Conservation (phyloP, 495 filamentous ascomycete genomes). For the Penicillium arizonense region DNA sequence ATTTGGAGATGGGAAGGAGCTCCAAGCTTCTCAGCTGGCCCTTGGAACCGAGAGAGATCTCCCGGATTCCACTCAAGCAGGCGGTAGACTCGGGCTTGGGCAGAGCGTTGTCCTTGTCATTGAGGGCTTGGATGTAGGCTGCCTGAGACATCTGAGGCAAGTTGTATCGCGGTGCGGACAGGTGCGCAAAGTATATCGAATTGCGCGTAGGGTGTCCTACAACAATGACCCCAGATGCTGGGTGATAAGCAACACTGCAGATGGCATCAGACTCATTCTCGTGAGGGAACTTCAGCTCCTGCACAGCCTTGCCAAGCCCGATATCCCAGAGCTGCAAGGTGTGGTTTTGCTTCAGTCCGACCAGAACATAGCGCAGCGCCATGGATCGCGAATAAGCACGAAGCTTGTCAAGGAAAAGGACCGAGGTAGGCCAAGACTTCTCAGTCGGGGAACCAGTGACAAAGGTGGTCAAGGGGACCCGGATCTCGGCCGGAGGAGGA, state of each 20-base stretch:
- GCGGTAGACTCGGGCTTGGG: slow-evolving; percentile 89
- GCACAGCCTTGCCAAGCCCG: slow-evolving; percentile 87
- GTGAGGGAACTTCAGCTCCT: slow-evolving; percentile 95
- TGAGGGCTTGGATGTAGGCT: slow-evolving; percentile 73
- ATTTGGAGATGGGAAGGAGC: slow-evolving; percentile 65
- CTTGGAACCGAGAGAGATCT: slow-evolving; percentile 88
- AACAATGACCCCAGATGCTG: slow-evolving; percentile 83
- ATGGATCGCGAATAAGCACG: slow-evolving; percentile 82
- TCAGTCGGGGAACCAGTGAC: slow-evolving; percentile 74
- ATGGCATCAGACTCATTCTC: slow-evolving; percentile 95
- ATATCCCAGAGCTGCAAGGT: slow-evolving; percentile 99
- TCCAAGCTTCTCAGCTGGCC: slow-evolving; percentile 88
- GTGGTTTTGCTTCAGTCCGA: slow-evolving; percentile 99
- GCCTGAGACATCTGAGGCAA: slow-evolving; percentile 79
- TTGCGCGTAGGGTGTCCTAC: slow-evolving; percentile 97
- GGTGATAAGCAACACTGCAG: slow-evolving; percentile 93
- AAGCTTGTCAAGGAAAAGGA: slow-evolving; percentile 92
- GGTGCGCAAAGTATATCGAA: slow-evolving; percentile 92
- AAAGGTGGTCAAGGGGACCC: slow-evolving; percentile 73
- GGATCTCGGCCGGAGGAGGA: slow-evolving; percentile 65
- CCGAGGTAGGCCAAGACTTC: slow-evolving; percentile 93
- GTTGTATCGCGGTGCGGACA: slow-evolving; percentile 90
- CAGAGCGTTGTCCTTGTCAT: slow-evolving; percentile 66
- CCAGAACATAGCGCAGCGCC: slow-evolving; percentile 88
- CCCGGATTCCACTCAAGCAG: slow-evolving; percentile 90